phyloP scores from a whole-genome alignment of 2,329 filamentous ascomycete genomes.

The Exophiala xenobiotica region DNA sequence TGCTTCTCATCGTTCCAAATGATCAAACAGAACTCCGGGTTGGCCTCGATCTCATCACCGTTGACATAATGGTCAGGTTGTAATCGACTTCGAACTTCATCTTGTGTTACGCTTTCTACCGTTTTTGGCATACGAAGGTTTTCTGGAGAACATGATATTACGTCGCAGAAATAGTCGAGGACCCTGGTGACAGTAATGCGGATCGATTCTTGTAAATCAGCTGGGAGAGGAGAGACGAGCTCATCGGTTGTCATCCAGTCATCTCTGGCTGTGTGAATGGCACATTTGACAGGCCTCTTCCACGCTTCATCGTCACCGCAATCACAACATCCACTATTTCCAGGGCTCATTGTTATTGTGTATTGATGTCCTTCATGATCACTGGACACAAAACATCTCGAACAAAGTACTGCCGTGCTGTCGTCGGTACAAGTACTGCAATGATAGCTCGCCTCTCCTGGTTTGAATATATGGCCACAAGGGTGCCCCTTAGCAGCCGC shows the following conservation, averaged over 20 bases:
- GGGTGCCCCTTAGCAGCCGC: conserved; percentile 87
- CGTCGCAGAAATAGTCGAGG: conserved; percentile 94
- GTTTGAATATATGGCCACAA: conserved; percentile 96
- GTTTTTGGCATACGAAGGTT: conserved; percentile 86
- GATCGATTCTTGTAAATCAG: conserved; percentile 73
- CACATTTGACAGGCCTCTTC: conserved; percentile 82
- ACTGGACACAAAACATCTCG: conserved; percentile 89
- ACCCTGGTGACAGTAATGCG: conserved; percentile 80
- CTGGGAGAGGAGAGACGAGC: conserved; percentile 55
- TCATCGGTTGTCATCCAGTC: conserved; percentile 58
- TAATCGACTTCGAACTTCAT: conserved; percentile 78
- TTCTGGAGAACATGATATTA: conserved; percentile 96
- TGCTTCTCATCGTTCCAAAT: conserved; percentile 99
- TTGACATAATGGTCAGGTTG: conserved; percentile 70
- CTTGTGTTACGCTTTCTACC: conserved; percentile 72
- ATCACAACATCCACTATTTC: conserved; percentile 95
- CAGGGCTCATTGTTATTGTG: conserved; percentile 79
- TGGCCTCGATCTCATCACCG: conserved; percentile 60
- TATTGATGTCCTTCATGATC: conserved; percentile 94
- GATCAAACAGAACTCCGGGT: conserved; percentile 77
- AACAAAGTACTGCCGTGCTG: conserved; percentile 93
- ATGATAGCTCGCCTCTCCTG: conserved; percentile 87
- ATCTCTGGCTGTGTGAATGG: conserved; percentile 77
- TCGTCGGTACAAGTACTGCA: conserved; percentile 94
- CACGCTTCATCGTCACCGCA: conserved; percentile 96